Evolutionary conservation across 1,139 yeast genomes (phyloP).

Genomic region (Pneumocystis oryctolagi): DNA sequence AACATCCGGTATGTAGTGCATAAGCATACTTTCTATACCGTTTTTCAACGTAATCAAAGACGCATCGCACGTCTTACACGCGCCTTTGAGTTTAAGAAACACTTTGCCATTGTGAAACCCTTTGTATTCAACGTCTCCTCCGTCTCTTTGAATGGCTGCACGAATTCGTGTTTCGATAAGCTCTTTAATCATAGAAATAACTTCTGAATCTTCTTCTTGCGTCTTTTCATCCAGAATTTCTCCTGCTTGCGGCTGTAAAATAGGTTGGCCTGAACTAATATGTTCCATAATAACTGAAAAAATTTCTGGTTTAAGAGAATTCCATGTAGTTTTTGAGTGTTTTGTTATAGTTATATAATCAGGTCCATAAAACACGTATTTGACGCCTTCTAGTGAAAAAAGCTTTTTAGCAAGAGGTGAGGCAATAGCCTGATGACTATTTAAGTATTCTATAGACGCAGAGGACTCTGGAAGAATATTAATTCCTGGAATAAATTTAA

Average conservation of each 20-base stretch:
- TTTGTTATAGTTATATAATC: conserved; percentile 80
- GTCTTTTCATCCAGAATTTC: conserved; percentile 35
- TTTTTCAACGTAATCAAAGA: conserved; percentile 63
- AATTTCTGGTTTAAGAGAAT: conserved; percentile 72
- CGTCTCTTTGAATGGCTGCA: conserved; percentile 73
- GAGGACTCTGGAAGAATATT: conserved; percentile 34
- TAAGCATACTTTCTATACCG: conserved; percentile 74
- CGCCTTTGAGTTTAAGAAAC: conserved; percentile 61
- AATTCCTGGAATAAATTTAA: conserved; percentile 70
- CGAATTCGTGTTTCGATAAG: conserved; percentile 83
- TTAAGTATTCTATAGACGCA: conserved; percentile 45
- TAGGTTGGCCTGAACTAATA: conserved; percentile 58
- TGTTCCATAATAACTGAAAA: conserved; percentile 73
- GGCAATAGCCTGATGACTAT: conserved; percentile 53
- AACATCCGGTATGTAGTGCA: conserved; percentile 73
- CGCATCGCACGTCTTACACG: conserved; percentile 66
- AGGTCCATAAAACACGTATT: conserved; percentile 75
- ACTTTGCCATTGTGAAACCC: conserved; percentile 61
- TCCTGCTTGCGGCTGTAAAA: conserved; percentile 33
- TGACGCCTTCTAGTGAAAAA: conserved; percentile 59
- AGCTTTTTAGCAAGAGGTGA: conserved; percentile 73
- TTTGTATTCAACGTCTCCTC: conserved; percentile 45
- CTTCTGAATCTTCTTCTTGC: conserved; percentile 54
- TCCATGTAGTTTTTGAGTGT: conserved; percentile 43
- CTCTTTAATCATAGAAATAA: conserved; percentile 84